phyloP scores from a whole-genome alignment of 768 basidiomycete species.

The Infundibulicybe gibba region DNA sequence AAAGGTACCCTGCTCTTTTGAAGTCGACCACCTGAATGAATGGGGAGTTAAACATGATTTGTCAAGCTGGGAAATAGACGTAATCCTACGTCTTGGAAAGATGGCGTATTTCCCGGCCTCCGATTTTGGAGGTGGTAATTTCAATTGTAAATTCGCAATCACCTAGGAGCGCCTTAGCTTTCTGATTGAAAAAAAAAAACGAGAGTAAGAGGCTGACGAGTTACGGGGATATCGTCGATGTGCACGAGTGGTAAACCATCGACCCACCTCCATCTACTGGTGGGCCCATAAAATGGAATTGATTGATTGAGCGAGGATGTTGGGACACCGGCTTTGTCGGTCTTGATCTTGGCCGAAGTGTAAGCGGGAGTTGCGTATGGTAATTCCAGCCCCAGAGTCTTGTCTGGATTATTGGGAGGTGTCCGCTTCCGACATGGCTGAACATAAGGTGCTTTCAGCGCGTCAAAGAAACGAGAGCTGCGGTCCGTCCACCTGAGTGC shows the following conservation, averaged over 20 bases:
- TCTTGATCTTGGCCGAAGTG: background rate
- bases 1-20: conserved; percentile 1
- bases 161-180: conserved; percentile 1
- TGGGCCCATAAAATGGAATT: conserved; percentile 9
- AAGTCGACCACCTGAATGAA: background rate
- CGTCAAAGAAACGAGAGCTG: conserved; percentile 2
- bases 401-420: background rate
- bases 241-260: conserved; percentile 5
- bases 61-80: no score
- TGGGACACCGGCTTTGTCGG: background rate
- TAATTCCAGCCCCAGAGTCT: background rate
- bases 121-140: conserved; percentile 9
- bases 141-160: conserved; percentile 3
- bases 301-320: background rate
- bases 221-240: background rate
- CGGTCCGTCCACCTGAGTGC: no score
- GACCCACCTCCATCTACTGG: conserved; percentile 11
- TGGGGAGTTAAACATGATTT: no score
- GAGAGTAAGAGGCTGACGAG: conserved; percentile 1
- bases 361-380: background rate
- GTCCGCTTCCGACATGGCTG: background rate
- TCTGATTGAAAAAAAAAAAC: background rate
- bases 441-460: conserved; percentile 2
- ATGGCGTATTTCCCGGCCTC: conserved; percentile 6
- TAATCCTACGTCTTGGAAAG: conserved; percentile 12